Base-by-base conservation (phyloP, 768 basidiomycete species). In the Lactifluus volemus region DNA sequence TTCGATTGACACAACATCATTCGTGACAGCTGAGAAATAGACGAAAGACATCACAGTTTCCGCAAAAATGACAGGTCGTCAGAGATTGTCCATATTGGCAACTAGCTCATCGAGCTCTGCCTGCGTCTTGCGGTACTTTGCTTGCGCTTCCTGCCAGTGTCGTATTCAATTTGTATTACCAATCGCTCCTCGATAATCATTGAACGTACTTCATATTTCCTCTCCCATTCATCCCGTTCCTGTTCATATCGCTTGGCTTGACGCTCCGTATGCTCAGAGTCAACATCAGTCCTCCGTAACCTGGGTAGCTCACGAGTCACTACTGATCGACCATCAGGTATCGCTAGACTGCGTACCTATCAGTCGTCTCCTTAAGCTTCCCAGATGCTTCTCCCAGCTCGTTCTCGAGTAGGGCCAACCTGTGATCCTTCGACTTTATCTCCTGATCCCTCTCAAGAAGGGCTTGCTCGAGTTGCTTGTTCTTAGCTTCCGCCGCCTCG, bases 61-160 rank as follows among this genome's bases (percentile, higher is more conserved):
- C 19, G 15, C 4, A 44, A 44, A 11, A 47, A 29, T 53, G 25
- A 41, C 56, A 42, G 19, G 48, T 10, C 17, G 12, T 62, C n/a
- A 63, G 47, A 63, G 61, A 41, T 44, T 63, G 48, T 63, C 61
- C 61, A 63, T 63, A 32, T 54, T 63, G 14, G 51, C 21, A 36
- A 63, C 48, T 21, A 63, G 47, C 2, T 58, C 61, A n/a, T 63
- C 56, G 15, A 63, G 61, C 3, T 63, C 61, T 51, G 21, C 17
- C 36, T 63, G 61, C 17, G 61, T 51, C 48, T 58, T 53, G 47
- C 51, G 61, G 39, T 49, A 63, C 56, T 21, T 63, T 12, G 5
- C 2, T n/a, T 63, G 5, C 0, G 61, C 61, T 17, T 63, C 61
- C 61, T 63, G 47, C 53, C 21, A 32, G 17, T 7, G 38, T 21